Evolutionary conservation across 2,329 filamentous ascomycete species (phyloP), one percentile per base, ranked within the genome.

Genomic region (Colletotrichum spaethianum): DNA sequence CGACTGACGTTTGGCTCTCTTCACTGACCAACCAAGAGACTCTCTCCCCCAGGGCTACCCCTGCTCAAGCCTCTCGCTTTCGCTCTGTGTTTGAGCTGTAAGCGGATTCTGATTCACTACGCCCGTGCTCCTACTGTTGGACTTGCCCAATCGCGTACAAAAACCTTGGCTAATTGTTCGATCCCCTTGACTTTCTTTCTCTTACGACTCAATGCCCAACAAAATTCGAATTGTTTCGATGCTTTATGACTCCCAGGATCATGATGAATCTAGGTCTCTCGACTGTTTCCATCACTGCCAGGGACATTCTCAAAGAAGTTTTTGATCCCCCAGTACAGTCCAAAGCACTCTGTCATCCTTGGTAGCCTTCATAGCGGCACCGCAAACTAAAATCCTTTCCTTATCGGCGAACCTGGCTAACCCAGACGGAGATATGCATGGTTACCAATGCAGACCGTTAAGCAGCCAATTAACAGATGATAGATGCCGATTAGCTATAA

Each of bases 61-160:
- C 56, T 62, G 63, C 9, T 23, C 3, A 3, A 28, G 28, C 20
- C 14, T 46, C 33, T 53, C 36, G 67, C 31, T 64, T 31, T 67
- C 63, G 40, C 62, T 53, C 36, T 65, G 20, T 18, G n/a, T 44
- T n/a, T 40, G 38, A 56, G 63, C 63, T 38, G 20, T n/a, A 48
- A 33, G 26, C 59, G 18, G 56, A 60, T 26, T 23, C 36, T 44
- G 53, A 9, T 26, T 38, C 31, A 26, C 31, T 36, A 42, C 55
- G 38, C 38, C 55, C 33, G 23, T 42, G 23, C 23, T 6, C 20
- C 14, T n/a, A n/a, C 38, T 46, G 57, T 33, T 60, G 20, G n/a
- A 59, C n/a, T 42, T 59, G n/a, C 36, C 36, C 14, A 59, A 42
- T 59, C 36, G 23, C 55, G 36, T 18, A 59, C 26, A 12, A 42